Evolutionary conservation across 2,329 filamentous ascomycete genomes (phyloP).

Genomic region (Pseudogymnoascus sp.): DNA sequence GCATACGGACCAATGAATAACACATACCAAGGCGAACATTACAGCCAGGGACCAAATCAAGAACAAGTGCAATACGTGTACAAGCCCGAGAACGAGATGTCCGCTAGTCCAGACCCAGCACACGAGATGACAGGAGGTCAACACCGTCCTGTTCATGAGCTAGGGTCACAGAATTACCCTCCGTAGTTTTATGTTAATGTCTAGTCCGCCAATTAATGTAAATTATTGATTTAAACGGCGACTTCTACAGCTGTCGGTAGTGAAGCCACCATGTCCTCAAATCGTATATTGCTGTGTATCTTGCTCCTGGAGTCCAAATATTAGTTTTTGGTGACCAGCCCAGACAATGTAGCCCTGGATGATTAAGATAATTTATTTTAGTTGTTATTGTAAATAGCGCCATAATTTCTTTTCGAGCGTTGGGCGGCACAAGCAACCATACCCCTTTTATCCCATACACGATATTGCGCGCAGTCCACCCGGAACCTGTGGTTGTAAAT

Average conservation of each 20-base stretch:
- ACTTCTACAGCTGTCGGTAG: background rate
- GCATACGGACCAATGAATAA: background rate
- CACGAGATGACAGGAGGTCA: background rate
- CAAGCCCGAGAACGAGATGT: background rate
- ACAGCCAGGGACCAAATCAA: constrained; percentile 14
- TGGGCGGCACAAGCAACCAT: too few species aligned
- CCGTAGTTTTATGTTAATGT: background rate
- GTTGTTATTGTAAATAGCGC: background rate
- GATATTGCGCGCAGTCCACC: background rate
- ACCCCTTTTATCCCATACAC: background rate
- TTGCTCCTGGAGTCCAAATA: too few species aligned
- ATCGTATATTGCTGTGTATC: too few species aligned
- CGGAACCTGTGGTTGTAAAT: background rate
- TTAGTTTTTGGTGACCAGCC: background rate
- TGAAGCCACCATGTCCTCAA: too few species aligned
- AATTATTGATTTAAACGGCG: background rate
- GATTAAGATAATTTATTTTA: background rate
- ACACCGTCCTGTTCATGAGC: background rate
- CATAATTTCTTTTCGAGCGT: too few species aligned
- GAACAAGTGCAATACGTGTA: background rate
- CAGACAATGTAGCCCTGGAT: background rate
- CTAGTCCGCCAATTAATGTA: too few species aligned
- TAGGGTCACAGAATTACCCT: background rate
- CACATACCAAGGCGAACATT: background rate
- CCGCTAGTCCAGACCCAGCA: background rate